Evolutionary conservation across 1,284 basidiomycete species (phyloP), one percentile per base, ranked within the genome.

Genomic region (Taiwanofungus camphoratus): DNA sequence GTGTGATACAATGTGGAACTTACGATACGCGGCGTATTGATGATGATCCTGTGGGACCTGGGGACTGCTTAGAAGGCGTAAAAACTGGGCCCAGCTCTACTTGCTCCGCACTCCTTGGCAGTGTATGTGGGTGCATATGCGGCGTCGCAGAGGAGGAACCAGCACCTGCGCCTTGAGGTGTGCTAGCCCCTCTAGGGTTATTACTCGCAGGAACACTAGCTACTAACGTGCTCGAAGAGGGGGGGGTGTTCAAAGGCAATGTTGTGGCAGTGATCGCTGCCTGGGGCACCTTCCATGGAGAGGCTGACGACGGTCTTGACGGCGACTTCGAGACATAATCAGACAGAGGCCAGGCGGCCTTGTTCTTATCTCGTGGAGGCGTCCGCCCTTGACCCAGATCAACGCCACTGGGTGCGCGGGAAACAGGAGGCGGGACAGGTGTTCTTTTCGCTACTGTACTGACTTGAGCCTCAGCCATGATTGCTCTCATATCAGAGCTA

Each of bases 401-500:
- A 9, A 20, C 37, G n/a, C 24, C 7, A n/a, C 40, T 39, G 3
- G 50, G 37, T 8, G 35, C 41, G 13, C 45, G 41, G 12, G 47
- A 23, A 3, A 34, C 45, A 3, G 48, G 19, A 11, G 19, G 24
- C n/a, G 39, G 39, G 34, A 41, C 23, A 2, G 15, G 37, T 7
- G n/a, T 22, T n/a, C 23, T 35, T 33, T 38, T 41, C 3, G 41
- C 11, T 15, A 35, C 23, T 45, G 60, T 62, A 21, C 55, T 53
- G 20, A 46, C 65, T 32, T 78, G 77, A 1, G 80, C 78, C 59
- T 92, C 88, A 0, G 87, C 89, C 79, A 96, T 92, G 49, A 97
- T 82, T 16, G 78, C 70, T 52, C 87, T 83, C 71, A 96, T 81
- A 57, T 95, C 90, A 7, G 82, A 76, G 21, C 85, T 90, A 51